These are phyloP conservation scores for Pseudozyma thailandica DNA, from an alignment of 1,284 basidiomycete genomes.

Conservation along the genomic window DNA sequence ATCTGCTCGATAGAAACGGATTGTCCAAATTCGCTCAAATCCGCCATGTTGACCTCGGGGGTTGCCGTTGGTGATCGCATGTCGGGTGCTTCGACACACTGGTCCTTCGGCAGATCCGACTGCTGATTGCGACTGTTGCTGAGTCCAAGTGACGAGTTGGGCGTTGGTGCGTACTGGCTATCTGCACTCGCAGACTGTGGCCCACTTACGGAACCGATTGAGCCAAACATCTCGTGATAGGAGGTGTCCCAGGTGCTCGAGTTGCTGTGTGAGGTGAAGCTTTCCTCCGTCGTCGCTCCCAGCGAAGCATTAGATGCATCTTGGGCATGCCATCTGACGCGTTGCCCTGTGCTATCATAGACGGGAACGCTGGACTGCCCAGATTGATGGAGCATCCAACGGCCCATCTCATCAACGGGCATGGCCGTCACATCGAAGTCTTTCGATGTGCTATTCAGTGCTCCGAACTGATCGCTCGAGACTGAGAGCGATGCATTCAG, in stretches of 20 bases:
- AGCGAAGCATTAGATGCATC: slow-evolving; percentile 13
- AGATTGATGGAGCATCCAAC: slow-evolving; percentile 9
- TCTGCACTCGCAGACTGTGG: not conserved
- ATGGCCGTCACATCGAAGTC: not conserved
- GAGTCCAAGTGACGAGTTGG: slow-evolving; percentile 24
- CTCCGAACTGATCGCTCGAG: not conserved
- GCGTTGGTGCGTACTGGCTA: not conserved
- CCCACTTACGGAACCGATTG: not conserved
- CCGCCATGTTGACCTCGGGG: slow-evolving; percentile 24
- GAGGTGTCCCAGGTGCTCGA: slow-evolving; percentile 24
- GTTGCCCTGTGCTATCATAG: not conserved
- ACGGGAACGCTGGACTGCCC: not conserved
- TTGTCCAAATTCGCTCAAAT: slow-evolving; percentile 45
- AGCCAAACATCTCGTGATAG: slow-evolving; percentile 12
- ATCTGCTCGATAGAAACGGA: slow-evolving; percentile 41
- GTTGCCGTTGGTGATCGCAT: not conserved
- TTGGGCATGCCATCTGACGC: slow-evolving; percentile 3
- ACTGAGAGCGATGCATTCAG: not conserved
- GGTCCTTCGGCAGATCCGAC: not conserved
- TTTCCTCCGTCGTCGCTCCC: slow-evolving; percentile 18
- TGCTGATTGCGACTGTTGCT: not conserved
- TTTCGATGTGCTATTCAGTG: not conserved
- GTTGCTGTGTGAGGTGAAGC: slow-evolving; percentile 16
- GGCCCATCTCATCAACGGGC: slow-evolving; percentile 33
- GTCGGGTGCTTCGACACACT: not conserved